Conservation (phyloP, 2,329 filamentous ascomycete species). For the Cladorrhinum sp. region DNA sequence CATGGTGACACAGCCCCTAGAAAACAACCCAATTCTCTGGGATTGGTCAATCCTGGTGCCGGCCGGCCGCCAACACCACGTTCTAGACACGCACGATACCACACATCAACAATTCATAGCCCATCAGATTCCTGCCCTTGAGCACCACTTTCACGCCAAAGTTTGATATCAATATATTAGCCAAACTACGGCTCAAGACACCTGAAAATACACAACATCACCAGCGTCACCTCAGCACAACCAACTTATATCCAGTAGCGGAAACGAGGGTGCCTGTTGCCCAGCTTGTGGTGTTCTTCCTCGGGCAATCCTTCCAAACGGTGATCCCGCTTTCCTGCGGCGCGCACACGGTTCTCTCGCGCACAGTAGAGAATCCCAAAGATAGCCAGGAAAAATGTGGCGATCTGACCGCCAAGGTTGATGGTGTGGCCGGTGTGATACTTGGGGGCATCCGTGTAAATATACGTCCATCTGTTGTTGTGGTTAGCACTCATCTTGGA, state of each 20-base stretch:
- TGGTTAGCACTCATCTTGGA: background rate
- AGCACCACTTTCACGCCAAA: too few relatives aligned
- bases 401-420: conserved; percentile 51
- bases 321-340: conserved; percentile 46
- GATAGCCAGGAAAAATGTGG: conserved; percentile 42
- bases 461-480: conserved; percentile 48
- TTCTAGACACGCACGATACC: too few relatives aligned
- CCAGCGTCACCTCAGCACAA: background rate
- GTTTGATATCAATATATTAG: too few relatives aligned
- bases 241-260: conserved; percentile 48
- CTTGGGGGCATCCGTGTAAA: conserved; percentile 42
- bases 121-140: too few relatives aligned
- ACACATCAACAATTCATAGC: too few relatives aligned
- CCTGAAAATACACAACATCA: background rate
- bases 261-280: conserved; percentile 54
- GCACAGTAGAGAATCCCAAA: conserved; percentile 51
- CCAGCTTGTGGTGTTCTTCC: conserved; percentile 46
- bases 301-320: conserved; percentile 48
- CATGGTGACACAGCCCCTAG: background rate
- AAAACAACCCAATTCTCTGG: background rate
- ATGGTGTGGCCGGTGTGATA: conserved; percentile 54
- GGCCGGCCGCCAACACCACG: too few relatives aligned
- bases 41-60: too few relatives aligned
- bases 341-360: conserved; percentile 51
- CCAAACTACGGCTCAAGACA: background rate